Base-by-base conservation (phyloP, 1,284 basidiomycete genomes). In the Exobasidium cylindrosporum region DNA sequence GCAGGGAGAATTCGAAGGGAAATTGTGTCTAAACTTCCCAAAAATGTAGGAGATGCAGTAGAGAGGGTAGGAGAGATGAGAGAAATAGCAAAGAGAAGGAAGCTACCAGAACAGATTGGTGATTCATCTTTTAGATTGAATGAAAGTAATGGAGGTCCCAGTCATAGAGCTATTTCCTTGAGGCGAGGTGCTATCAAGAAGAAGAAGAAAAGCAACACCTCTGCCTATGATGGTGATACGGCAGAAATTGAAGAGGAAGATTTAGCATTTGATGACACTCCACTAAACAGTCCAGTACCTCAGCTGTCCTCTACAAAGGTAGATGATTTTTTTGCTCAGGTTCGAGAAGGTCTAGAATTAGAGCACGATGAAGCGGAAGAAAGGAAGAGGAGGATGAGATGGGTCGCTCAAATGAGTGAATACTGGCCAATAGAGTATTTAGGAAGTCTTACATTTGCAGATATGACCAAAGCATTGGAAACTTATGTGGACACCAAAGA, bases 371-470 rank as follows among this genome's bases (percentile, higher is more conserved):
- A 65, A 50, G 13, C 28, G 32, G 64, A 64, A 17, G 60, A 67
- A n/a, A 63, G 63, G 5, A 72, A 68, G 60, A 54, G 74, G 10
- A 57, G 77, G 7, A 82, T 82, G 81, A 69, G 80, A 4, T 82
- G 80, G 74, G 77, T 82, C 14, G 79, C 81, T 4, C 81, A 82
- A 62, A 77, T 79, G 59, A 74, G 72, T 65, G 77, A 97, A 80
- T 96, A 96, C 78, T 97, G 92, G 89, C 88, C 91, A 0, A 85
- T 94, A 54, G 85, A 89, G 23, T 86, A 86, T 57, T 84, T 97
- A 1, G 89, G 90, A 1, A 77, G 81, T 7, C 84, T 97, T 84
- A 83, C 84, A 4, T 83, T 86, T 26, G 79, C 79, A 21, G 89
- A 92, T 23, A 91, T 95, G 87, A 81, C 83, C 17, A 82, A 83